Evolutionary conservation across 345 rosid genomes (phyloP).

Genomic region (Laguncularia racemosa): DNA sequence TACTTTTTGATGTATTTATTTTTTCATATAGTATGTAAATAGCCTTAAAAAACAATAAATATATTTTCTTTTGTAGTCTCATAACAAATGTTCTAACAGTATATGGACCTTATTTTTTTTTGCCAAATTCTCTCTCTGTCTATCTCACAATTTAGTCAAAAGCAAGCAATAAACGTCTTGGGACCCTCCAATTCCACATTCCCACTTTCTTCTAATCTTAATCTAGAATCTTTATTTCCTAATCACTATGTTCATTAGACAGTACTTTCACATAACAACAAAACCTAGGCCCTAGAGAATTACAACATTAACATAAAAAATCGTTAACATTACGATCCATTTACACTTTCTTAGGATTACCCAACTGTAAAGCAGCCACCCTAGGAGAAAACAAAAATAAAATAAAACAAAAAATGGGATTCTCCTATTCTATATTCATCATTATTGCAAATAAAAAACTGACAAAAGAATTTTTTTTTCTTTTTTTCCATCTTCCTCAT

Average conservation of each 20-base stretch:
- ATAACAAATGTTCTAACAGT: too few species aligned
- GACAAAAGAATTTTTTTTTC: too few species aligned
- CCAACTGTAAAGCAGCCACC: slow-evolving; percentile 47
- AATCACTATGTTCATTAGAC: slow-evolving; percentile 6
- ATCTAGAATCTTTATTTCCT: slow-evolving; percentile 5
- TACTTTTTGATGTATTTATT: too few species aligned
- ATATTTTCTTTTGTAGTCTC: too few species aligned
- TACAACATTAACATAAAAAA: slow-evolving; percentile 15
- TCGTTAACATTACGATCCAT: background rate
- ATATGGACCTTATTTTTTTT: too few species aligned
- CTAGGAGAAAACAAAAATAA: slow-evolving; percentile 21
- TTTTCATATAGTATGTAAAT: too few species aligned
- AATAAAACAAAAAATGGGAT: slow-evolving; percentile 2
- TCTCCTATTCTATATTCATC: background rate
- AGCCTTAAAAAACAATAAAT: too few species aligned
- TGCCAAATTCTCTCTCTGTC: too few species aligned
- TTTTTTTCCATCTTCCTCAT: too few species aligned
- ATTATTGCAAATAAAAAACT: background rate
- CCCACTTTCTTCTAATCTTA: background rate
- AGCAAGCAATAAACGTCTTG: slow-evolving; percentile 34
- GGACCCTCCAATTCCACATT: slow-evolving; percentile 30
- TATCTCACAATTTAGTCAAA: slow-evolving; percentile 28
- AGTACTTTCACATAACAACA: too few species aligned
- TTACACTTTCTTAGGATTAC: slow-evolving; percentile 7
- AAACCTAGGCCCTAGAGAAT: background rate